phyloP scores from a whole-genome alignment of 108 stramenopile genomes.

The Bacterosira constricta region DNA sequence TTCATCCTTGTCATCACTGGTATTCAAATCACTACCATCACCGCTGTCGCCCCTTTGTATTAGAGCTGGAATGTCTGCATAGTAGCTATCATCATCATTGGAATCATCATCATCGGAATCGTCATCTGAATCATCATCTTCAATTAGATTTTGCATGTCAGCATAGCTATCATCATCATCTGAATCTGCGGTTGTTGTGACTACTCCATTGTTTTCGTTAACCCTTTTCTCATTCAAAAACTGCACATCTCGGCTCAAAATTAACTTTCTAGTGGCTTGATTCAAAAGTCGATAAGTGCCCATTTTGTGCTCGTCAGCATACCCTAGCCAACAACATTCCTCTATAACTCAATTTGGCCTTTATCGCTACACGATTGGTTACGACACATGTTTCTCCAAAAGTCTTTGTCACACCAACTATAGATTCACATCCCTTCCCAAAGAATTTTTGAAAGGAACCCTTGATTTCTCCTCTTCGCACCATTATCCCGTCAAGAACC shows the following conservation, averaged over 20 bases:
- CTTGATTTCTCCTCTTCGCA: not conserved
- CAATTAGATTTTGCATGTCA: too few species aligned
- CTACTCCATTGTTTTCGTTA: too few species aligned
- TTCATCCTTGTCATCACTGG: not conserved
- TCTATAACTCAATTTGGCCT: not conserved
- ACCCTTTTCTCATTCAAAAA: too few species aligned
- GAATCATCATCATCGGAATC: too few species aligned
- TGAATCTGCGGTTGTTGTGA: not conserved
- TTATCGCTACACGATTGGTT: not conserved
- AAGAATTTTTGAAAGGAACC: too few species aligned
- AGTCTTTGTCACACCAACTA: too few species aligned
- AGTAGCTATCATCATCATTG: not conserved
- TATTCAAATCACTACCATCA: not conserved
- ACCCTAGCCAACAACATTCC: conserved; percentile 2
- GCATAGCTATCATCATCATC: not conserved
- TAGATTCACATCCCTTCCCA: too few species aligned
- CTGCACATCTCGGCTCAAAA: not conserved
- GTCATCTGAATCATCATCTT: not conserved
- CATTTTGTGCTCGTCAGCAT: conserved; percentile 5
- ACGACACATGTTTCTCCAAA: conserved; percentile 6
- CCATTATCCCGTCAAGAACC: not conserved
- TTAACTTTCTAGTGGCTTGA: not conserved
- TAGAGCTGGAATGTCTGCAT: not conserved
- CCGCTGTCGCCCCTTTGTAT: not conserved
- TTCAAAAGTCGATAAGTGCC: conserved; percentile 2